Conservation (phyloP, 306 rosid genomes). For the Alnus rubra region DNA sequence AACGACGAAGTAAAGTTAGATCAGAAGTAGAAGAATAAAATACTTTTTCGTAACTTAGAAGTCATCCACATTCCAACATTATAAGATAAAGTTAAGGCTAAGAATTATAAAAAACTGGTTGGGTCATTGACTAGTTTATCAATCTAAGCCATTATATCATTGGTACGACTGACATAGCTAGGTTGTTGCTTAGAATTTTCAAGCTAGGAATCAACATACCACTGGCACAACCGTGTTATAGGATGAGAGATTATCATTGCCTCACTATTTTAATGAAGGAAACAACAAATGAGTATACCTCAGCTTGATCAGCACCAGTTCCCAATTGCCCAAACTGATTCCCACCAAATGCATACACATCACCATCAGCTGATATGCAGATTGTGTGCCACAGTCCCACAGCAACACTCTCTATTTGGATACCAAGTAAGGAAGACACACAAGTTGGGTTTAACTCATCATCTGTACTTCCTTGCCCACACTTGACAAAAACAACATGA, state of each 20-base stretch:
- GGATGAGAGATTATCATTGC: background rate
- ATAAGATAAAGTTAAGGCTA: background rate
- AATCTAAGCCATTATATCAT: background rate
- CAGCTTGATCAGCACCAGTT: slow-evolving; percentile 86
- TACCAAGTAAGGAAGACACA: slow-evolving; percentile 81
- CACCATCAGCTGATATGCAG: slow-evolving; percentile 84
- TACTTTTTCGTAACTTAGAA: background rate
- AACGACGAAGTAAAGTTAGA: background rate
- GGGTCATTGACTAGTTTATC: background rate
- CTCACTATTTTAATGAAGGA: slow-evolving; percentile 6
- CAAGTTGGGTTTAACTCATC: slow-evolving; percentile 81
- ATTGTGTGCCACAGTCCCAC: slow-evolving; percentile 96
- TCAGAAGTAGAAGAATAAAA: background rate
- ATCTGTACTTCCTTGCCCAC: slow-evolving; percentile 92
- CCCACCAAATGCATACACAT: slow-evolving; percentile 85
- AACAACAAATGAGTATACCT: slow-evolving; percentile 45
- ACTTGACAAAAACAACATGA: slow-evolving; percentile 54
- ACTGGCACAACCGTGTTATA: background rate
- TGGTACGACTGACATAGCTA: background rate
- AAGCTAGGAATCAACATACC: background rate
- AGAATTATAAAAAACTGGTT: background rate
- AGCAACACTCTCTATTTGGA: slow-evolving; percentile 71
- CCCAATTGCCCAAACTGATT: slow-evolving; percentile 98
- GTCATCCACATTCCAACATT: background rate
- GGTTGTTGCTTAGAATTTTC: background rate